Percentiles rank a stretch among this genome's conserved stretches.
Evolutionary conservation across 2,329 filamentous ascomycete genomes (phyloP).

Genomic region (Stachybotrys chartarum): DNA sequence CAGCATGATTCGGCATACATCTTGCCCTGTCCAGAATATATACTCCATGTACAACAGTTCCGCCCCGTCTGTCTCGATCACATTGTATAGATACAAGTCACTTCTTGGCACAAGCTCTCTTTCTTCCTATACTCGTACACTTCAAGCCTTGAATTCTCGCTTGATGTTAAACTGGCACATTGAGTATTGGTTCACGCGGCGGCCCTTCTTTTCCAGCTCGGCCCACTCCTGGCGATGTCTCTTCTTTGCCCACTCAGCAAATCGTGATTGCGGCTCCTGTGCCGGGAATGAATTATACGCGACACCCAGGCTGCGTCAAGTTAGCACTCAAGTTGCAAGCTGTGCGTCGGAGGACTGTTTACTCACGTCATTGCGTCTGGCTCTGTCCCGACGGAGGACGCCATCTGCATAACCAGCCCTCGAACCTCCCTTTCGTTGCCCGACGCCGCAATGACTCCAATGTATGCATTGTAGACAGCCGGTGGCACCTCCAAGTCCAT

Average conservation of each 20-base stretch:
- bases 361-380: slow-evolving; percentile 69
- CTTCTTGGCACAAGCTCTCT: slow-evolving; percentile 10
- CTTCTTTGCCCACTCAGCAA: slow-evolving; percentile 67
- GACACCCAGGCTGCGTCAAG: slow-evolving; percentile 55
- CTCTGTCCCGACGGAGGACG: slow-evolving; percentile 55
- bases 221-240: slow-evolving; percentile 64
- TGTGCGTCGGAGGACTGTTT: background rate
- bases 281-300: slow-evolving; percentile 68
- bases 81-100: slow-evolving; percentile 26
- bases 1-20: background rate
- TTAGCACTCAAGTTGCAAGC: slow-evolving; percentile 6
- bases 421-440: slow-evolving; percentile 63
- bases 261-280: slow-evolving; percentile 56
- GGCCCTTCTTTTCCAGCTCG: slow-evolving; percentile 50
- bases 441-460: slow-evolving; percentile 68
- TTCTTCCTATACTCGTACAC: slow-evolving; percentile 22
- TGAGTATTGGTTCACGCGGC: slow-evolving; percentile 34
- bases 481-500: slow-evolving; percentile 76
- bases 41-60: slow-evolving; percentile 27
- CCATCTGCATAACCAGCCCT: slow-evolving; percentile 58
- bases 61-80: slow-evolving; percentile 12
- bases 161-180: slow-evolving; percentile 42
- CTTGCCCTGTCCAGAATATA: slow-evolving; percentile 1
- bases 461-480: slow-evolving; percentile 68
- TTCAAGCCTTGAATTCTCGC: slow-evolving; percentile 40